A percentile compares a stretch with the other conserved stretches of the same genome.
Evolutionary conservation across 495 filamentous ascomycete genomes (phyloP).

Genomic region (Aspergillus nidulans): DNA sequence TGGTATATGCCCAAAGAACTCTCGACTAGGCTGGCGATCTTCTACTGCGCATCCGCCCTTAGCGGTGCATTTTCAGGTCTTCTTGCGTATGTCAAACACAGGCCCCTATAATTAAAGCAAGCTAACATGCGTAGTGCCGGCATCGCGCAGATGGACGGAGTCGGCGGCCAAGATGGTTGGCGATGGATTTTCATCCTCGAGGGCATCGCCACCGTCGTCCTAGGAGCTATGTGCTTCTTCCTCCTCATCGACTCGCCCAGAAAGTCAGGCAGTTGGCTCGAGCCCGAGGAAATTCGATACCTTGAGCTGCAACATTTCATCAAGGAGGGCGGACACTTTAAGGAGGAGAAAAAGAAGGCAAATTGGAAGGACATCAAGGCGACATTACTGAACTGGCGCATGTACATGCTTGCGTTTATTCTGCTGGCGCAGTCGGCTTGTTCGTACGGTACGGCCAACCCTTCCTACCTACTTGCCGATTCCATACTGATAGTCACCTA

Average conservation of each 20-base stretch:
- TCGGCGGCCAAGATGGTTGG: slow-evolving; percentile 60
- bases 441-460: slow-evolving; percentile 16
- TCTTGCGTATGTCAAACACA: slow-evolving; percentile 37
- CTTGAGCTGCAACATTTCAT: slow-evolving; percentile 25
- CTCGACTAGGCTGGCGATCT: slow-evolving; percentile 48
- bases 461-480: not conserved
- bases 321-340: slow-evolving; percentile 25
- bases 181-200: slow-evolving; percentile 70
- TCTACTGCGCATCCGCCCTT: slow-evolving; percentile 55
- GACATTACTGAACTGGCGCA: slow-evolving; percentile 24
- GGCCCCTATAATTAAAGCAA: not conserved
- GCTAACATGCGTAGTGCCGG: slow-evolving; percentile 31
- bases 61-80: slow-evolving; percentile 66
- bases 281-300: slow-evolving; percentile 23
- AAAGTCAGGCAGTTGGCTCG: slow-evolving; percentile 20
- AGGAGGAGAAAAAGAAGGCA: slow-evolving; percentile 19
- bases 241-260: slow-evolving; percentile 22
- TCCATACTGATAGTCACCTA: not conserved
- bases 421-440: slow-evolving; percentile 24
- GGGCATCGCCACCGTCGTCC: slow-evolving; percentile 45
- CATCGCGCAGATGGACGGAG: slow-evolving; percentile 61
- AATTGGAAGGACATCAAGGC: slow-evolving; percentile 20
- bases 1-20: slow-evolving; percentile 54
- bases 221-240: slow-evolving; percentile 56
- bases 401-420: slow-evolving; percentile 28